Base-by-base conservation (phyloP, 2,329 filamentous ascomycete genomes). In the Trichoderma citrinoviride region DNA sequence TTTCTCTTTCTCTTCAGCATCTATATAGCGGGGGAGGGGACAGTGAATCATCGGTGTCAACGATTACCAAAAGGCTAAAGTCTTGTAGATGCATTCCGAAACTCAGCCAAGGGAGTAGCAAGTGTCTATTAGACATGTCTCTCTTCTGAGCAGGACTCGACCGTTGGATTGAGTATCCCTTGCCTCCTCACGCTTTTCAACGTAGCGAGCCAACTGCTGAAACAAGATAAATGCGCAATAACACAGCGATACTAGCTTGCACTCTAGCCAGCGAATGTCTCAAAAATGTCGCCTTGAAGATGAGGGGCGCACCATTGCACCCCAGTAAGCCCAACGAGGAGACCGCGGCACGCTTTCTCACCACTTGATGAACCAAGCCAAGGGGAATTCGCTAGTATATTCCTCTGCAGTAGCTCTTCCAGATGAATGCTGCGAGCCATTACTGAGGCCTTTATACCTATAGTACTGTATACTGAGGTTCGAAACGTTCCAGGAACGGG, bases 61-160 rank as follows among this genome's bases (percentile, higher is more conserved):
- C 53, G 23, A 5, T 12, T 33, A 61, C 12, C 14, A 19, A 15
- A 33, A n/a, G n/a, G 1, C 25, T 52, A 15, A 33, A n/a, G n/a
- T 0, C 25, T 52, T n/a, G 14, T 14, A 33, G 19, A 12, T 23
- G 40, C 49, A 46, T 54, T 62, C 60, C 60, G 7, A 61, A 54
- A 27, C 27, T 3, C 40, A 25, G 14, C 33, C 49, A 40, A 25
- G n/a, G 46, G 5, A 54, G n/a, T 46, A 25, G 49, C 49, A 33
- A 44, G n/a, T 54, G 49, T 27, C 15, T 8, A 40, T 60, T 15
- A 60, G 44, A 60, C 56, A 60, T 60, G 44, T 49, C 41, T 49
- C 56, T 19, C 44, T 27, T 54, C 37, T 54, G 23, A 37, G 15
- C 25, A 53, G 23, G 37, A 5, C 40, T 33, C 29, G 8, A 14